Evolutionary conservation across 306 rosid species (phyloP), one percentile per base, ranked within the genome.

Genomic region (Crataegus laevigata): DNA sequence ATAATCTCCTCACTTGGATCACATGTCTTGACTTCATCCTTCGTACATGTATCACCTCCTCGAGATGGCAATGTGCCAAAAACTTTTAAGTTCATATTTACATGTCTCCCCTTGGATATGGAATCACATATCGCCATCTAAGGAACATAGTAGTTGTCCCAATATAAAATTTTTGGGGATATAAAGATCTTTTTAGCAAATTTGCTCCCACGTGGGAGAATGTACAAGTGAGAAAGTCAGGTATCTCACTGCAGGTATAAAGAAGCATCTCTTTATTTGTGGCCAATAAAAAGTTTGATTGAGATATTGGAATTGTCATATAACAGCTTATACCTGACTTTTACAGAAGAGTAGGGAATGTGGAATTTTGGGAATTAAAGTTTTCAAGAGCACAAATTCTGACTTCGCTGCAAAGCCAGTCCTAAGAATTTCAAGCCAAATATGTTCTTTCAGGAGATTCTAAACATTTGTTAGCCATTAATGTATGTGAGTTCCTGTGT

Each of bases 341-440:
- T 5, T 43, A 59, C 8, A 60, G 28, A 66, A 26, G 26, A 24
- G 34, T 5, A 58, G 57, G 38, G 69, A 75, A 83, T 50, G 47
- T 68, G 28, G 24, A 59, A 12, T 54, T 21, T n/a, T 28, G 43
- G 22, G 19, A 42, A 25, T 13, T 43, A 24, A 43, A 73, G 79
- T 61, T 74, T 76, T 55, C 79, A 38, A 14, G 76, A 81, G 94
- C 63, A 87, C 78, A 86, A 68, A 89, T 89, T 81, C 97, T 82
- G 84, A 72, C 92, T 86, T 87, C 68, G 72, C 67, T 79, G 62
- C 76, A 24, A 88, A 77, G 82, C 75, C 81, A 80, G 75, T 63
- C 84, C 82, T 52, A 40, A 69, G 72, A 70, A 69, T 65, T 54
- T 67, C 15, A 17, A 34, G 64, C 36, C 10, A 21, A 26, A 3